These are phyloP conservation scores for Lomentospora prolificans DNA, from an alignment of 2,329 filamentous ascomycete genomes.

Conservation along the genomic window DNA sequence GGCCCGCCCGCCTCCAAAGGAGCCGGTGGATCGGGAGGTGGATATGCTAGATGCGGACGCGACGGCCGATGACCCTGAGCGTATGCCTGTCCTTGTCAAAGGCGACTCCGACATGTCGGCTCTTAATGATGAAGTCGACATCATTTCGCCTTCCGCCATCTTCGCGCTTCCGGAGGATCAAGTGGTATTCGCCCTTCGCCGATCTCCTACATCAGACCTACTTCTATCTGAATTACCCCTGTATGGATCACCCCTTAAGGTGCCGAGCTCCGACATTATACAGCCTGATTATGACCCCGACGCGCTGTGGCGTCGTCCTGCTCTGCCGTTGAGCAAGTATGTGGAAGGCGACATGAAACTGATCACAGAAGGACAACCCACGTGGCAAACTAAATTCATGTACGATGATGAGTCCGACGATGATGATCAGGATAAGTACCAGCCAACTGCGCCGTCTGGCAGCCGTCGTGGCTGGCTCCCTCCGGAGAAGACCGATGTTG, in stretches of 20 bases:
- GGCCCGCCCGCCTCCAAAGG: constrained; percentile 35
- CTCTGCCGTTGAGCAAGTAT: constrained; percentile 78
- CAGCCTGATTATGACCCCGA: constrained; percentile 56
- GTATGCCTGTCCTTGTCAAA: constrained; percentile 27
- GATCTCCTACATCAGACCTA: constrained; percentile 65
- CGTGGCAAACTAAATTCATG: constrained; percentile 73
- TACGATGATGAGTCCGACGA: constrained; percentile 62
- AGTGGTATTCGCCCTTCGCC: constrained; percentile 67
- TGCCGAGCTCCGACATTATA: constrained; percentile 47
- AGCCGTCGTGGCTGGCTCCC: constrained; percentile 36
- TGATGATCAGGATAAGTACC: constrained; percentile 20
- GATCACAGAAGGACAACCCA: constrained; percentile 51
- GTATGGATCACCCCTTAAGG: constrained; percentile 56
- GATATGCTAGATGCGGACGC: constrained; percentile 19
- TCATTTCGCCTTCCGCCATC: constrained; percentile 62
- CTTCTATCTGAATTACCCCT: constrained; percentile 73
- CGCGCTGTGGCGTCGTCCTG: constrained; percentile 63
- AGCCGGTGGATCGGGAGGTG: constrained; percentile 15
- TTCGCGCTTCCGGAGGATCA: constrained; percentile 77
- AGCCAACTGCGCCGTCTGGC: background rate
- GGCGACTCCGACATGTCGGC: constrained; percentile 7
- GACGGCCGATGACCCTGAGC: constrained; percentile 31
- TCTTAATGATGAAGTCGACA: constrained; percentile 31
- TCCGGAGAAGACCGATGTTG: constrained; percentile 66
- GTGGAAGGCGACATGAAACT: constrained; percentile 72